A percentile compares a stretch with the other conserved stretches of the same genome.
phyloP scores from a whole-genome alignment of 2,329 filamentous ascomycete genomes.

The Trichophyton equinum region DNA sequence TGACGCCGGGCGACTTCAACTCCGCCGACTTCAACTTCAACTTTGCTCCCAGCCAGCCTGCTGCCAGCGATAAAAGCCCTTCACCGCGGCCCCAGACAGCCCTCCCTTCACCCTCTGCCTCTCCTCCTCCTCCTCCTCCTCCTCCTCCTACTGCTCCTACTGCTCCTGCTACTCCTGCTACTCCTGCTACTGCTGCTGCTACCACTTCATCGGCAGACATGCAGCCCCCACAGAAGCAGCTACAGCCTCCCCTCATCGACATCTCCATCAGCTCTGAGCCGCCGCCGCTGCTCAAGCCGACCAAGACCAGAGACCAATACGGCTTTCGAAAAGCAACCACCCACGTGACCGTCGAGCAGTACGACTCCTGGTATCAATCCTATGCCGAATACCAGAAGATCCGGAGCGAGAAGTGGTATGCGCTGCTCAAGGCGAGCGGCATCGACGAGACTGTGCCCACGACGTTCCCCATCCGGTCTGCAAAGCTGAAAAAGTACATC shows the following conservation, averaged over 20 bases:
- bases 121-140: neutral
- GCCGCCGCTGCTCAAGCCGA: conserved; percentile 24
- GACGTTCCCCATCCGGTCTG: conserved; percentile 65
- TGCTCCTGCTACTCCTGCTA: too few species aligned
- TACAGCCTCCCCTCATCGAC: conserved; percentile 13
- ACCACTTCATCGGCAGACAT: too few species aligned
- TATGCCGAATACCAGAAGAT: conserved; percentile 66
- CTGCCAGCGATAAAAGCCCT: neutral
- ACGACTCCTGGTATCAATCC: conserved; percentile 64
- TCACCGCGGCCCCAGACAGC: neutral
- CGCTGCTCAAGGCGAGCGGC: conserved; percentile 62
- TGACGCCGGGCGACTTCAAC: conserved; percentile 13
- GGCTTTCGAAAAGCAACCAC: conserved; percentile 84
- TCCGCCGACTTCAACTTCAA: neutral
- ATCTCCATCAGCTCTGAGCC: conserved; percentile 27
- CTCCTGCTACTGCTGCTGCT: too few species aligned
- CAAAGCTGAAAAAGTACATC: conserved; percentile 79
- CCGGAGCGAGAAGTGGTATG: conserved; percentile 69
- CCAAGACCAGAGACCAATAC: conserved; percentile 58
- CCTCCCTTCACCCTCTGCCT: neutral
- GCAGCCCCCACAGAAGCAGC: too few species aligned
- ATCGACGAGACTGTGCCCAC: conserved; percentile 59
- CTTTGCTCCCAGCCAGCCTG: too few species aligned
- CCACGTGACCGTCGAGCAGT: conserved; percentile 62
- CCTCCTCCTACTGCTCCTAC: neutral